Evolutionary conservation across 2,329 filamentous ascomycete species (phyloP), one percentile per base, ranked within the genome.

Genomic region (Beauveria sp.): DNA sequence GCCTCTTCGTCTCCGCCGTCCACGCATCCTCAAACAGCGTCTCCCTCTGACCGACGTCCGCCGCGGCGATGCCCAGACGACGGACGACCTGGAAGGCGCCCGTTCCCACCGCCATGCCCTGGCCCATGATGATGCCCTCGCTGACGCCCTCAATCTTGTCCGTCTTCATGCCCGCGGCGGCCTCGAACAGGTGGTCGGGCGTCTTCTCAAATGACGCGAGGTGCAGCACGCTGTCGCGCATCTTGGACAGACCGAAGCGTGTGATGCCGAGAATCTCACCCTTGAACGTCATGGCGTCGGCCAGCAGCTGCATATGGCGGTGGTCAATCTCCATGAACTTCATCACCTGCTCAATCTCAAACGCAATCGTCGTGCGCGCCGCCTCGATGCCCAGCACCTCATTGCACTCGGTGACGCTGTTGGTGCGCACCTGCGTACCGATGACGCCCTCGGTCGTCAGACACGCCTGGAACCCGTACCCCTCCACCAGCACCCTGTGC

Each of bases 201-300:
- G 95, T 99, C 83, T 98, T 98, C 76, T 99, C 95, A 71, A 99
- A 99, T 20, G 89, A 93, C 0, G 95, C 95, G 14, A 99, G 83
- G 75, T 99, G 95, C 61, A 99, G 79, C 12, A 98, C 95, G 18
- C 86, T 90, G 74, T 99, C 95, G 57, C 95, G 84, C 89, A 96
- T 98, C 81, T 98, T 99, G 62, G 92, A 90, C 28, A 99, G 81
- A 57, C 95, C 95, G 74, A 98, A 98, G 38, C 95, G 88, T 2
- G 95, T 99, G 72, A 99, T 99, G 57, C 95, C 95, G 20, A 97
- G 83, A 0, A 99, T 90, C 68, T 98, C 93, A 56, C 95, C 95
- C 79, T 97, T 98, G 82, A 93, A 98, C 1, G 95, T 98, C 95
- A 99, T 99, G 60, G 97, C 93, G 70, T 99, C 95, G 12, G 95